These are phyloP conservation scores for Mucor circinelloides DNA, from an alignment of 371 early-diverging fungal genomes.

Conservation along the genomic window DNA sequence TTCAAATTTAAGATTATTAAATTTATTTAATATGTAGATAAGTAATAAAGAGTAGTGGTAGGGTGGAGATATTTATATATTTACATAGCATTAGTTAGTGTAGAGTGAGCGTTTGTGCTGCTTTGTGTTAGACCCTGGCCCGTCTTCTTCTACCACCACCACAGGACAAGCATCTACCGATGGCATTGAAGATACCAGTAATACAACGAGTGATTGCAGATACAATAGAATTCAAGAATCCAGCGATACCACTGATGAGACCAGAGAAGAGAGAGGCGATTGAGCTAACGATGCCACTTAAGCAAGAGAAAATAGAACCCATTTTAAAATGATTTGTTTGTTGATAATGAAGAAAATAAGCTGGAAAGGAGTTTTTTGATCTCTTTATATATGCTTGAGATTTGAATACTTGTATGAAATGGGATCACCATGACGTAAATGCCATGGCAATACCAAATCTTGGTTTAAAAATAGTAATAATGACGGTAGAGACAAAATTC, in stretches of 20 bases:
- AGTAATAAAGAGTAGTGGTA: not conserved
- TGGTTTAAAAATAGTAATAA: not conserved
- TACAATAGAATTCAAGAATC: conserved; percentile 32
- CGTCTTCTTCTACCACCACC: conserved; percentile 11
- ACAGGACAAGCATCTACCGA: conserved; percentile 25
- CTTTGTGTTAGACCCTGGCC: not conserved
- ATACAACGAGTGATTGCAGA: conserved; percentile 32
- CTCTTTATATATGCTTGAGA: conserved; percentile 1
- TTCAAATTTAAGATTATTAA: not conserved
- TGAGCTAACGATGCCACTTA: conserved; percentile 31
- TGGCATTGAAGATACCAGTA: conserved; percentile 38
- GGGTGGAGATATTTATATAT: not conserved
- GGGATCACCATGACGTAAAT: conserved; percentile 16
- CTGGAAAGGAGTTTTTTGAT: not conserved
- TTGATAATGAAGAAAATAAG: not conserved
- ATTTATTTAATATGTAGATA: not conserved
- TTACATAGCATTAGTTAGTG: not conserved
- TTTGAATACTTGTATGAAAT: not conserved
- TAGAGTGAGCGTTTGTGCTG: not conserved
- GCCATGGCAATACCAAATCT: not conserved
- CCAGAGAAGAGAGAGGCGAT: conserved; percentile 36
- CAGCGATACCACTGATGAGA: conserved; percentile 34
- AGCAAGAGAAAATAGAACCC: conserved; percentile 40
- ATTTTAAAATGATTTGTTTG: conserved; percentile 14
- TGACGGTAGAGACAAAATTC: not conserved